Evolutionary conservation across 2,329 filamentous ascomycete species (phyloP).

Genomic region (Talaromyces sp.): DNA sequence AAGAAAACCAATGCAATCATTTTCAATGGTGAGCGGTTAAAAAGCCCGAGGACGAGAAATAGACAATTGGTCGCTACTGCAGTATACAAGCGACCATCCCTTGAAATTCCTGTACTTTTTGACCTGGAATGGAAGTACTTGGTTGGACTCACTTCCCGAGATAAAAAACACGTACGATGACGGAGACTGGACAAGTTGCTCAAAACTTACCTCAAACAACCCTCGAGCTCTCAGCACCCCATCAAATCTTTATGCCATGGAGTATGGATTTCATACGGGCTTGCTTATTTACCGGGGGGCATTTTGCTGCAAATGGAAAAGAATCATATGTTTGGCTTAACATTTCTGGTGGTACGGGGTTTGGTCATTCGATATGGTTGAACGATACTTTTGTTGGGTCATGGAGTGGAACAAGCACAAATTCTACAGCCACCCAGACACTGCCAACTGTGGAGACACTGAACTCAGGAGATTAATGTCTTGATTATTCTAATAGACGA

Average conservation of each 20-base stretch:
- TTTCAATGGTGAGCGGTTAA: constrained; percentile 13
- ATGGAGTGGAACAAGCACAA: constrained; percentile 23
- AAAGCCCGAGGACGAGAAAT: background rate
- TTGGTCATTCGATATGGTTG: constrained; percentile 31
- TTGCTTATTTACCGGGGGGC: constrained; percentile 33
- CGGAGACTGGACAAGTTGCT: constrained; percentile 12
- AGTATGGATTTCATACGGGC: constrained; percentile 35
- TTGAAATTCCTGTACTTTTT: constrained; percentile 12
- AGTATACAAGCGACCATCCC: constrained; percentile 4
- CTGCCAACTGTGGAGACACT: constrained; percentile 2
- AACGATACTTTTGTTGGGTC: constrained; percentile 29
- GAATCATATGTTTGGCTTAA: constrained; percentile 26
- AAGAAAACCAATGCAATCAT: background rate
- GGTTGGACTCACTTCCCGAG: constrained; percentile 19
- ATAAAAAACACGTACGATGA: constrained; percentile 15
- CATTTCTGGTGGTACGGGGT: constrained; percentile 30
- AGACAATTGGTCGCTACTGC: constrained; percentile 8
- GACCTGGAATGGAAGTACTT: constrained; percentile 20
- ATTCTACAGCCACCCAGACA: constrained; percentile 13
- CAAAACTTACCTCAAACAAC: constrained; percentile 10
- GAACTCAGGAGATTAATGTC: constrained; percentile 11
- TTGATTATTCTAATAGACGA: constrained; percentile 29
- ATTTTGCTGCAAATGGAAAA: constrained; percentile 29
- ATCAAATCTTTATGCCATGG: constrained; percentile 29
- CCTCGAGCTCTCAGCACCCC: constrained; percentile 22